Percentiles rank a stretch among this genome's conserved stretches.
These are phyloP conservation scores for Hippophae gyantsensis DNA, from an alignment of 306 rosid genomes.

Conservation along the genomic window DNA sequence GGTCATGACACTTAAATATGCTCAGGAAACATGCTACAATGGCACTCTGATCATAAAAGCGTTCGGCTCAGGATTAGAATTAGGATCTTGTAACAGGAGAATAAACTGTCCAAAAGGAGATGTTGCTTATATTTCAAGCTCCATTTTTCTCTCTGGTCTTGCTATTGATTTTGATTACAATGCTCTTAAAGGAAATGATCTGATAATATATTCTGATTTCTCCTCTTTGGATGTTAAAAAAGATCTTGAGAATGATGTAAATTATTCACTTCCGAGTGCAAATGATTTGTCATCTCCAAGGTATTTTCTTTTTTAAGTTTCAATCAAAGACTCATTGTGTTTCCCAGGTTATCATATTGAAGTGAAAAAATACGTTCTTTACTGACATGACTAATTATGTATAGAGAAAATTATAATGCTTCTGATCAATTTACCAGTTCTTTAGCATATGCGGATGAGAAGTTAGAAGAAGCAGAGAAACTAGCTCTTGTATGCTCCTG, in stretches of 20 bases:
- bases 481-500: constrained; percentile 47
- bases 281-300: constrained; percentile 23
- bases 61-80: constrained; percentile 79
- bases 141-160: constrained; percentile 59
- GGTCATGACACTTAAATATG: constrained; percentile 56
- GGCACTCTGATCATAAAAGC: constrained; percentile 66
- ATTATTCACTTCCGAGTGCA: constrained; percentile 14
- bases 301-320: constrained; percentile 20
- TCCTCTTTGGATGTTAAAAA: constrained; percentile 32
- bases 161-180: constrained; percentile 60
- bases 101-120: constrained; percentile 59
- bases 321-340: not conserved
- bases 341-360: not conserved
- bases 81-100: constrained; percentile 84
- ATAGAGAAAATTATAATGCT: constrained; percentile 17
- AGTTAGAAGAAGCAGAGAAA: constrained; percentile 54
- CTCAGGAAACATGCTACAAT: constrained; percentile 69
- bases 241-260: constrained; percentile 30
- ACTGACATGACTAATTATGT: constrained; percentile 11
- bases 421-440: constrained; percentile 28
- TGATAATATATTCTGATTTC: constrained; percentile 73
- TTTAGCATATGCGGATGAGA: constrained; percentile 30
- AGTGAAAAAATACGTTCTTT: not conserved
- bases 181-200: constrained; percentile 42
- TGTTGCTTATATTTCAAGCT: constrained; percentile 61